A percentile compares a stretch with the other conserved stretches of the same genome.
phyloP scores from a whole-genome alignment of 1,284 basidiomycete species.

The Hemileia vastatrix region DNA sequence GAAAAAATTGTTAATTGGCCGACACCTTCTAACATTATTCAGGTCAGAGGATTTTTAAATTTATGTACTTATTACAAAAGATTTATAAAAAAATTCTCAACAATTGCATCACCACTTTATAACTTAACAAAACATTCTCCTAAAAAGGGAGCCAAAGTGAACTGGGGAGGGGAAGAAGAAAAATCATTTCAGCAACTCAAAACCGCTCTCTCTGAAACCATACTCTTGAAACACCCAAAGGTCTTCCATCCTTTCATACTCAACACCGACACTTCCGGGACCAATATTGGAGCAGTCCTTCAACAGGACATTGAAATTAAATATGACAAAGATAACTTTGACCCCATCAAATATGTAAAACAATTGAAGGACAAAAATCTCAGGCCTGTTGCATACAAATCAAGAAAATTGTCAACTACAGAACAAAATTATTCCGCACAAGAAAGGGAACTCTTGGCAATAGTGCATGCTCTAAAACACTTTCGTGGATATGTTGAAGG shows the following conservation, averaged over 20 bases:
- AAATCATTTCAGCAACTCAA: background rate
- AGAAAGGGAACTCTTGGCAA: constrained; percentile 7
- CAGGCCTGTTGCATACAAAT: constrained; percentile 1
- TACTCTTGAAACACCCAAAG: constrained; percentile 1
- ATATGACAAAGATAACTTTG: background rate
- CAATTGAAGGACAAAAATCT: background rate
- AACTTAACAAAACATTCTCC: constrained; percentile 1
- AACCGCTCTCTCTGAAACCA: background rate
- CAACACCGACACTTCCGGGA: background rate
- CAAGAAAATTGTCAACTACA: constrained; percentile 3
- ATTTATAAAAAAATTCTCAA: background rate
- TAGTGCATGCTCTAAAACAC: constrained; percentile 6
- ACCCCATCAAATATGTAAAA: background rate
- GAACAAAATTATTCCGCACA: background rate
- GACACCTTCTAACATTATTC: background rate
- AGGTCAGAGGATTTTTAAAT: constrained; percentile 7
- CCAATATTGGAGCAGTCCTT: constrained; percentile 7
- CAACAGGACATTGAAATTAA: constrained; percentile 3
- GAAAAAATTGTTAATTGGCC: background rate
- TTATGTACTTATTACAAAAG: constrained; percentile 3
- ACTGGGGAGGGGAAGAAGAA: background rate
- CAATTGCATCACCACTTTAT: background rate
- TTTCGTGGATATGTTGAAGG: background rate
- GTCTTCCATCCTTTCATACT: constrained; percentile 1
- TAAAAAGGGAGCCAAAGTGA: background rate